Conservation (phyloP, 1,284 basidiomycete genomes). For the Irpex sp. region DNA sequence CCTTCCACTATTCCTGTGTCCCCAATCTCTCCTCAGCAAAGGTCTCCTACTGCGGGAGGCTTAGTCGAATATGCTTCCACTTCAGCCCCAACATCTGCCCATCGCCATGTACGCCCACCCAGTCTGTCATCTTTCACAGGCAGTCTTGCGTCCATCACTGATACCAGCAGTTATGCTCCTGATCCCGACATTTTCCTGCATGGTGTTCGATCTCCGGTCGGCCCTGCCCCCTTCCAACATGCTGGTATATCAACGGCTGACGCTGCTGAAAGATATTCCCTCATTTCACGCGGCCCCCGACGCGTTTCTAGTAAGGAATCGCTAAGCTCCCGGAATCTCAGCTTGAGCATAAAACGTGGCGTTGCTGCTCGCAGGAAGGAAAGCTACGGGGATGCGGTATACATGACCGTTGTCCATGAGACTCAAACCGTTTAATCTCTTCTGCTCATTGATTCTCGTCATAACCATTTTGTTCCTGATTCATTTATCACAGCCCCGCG, state of each 20-base stretch:
- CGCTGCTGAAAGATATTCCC: background rate
- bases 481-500: background rate
- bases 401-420: conserved; percentile 39
- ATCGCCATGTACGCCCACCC: conserved; percentile 12
- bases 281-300: conserved; percentile 11
- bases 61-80: background rate
- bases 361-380: conserved; percentile 16
- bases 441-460: background rate
- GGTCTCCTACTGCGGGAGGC: background rate
- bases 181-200: conserved; percentile 17
- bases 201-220: conserved; percentile 16
- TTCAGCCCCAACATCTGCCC: background rate
- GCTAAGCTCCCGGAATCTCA: conserved; percentile 16
- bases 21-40: conserved; percentile 5
- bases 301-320: conserved; percentile 23
- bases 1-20: conserved; percentile 19
- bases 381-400: conserved; percentile 24
- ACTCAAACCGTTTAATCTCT: conserved; percentile 18
- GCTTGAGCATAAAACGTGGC: conserved; percentile 10
- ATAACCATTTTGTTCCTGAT: conserved; percentile 1
- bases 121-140: conserved; percentile 18
- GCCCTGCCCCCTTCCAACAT: conserved; percentile 24
- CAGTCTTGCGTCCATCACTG: conserved; percentile 26
- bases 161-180: conserved; percentile 18
- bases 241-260: conserved; percentile 14